Conservation (phyloP, 2,329 filamentous ascomycete genomes). For the Neofusicoccum sp. region DNA sequence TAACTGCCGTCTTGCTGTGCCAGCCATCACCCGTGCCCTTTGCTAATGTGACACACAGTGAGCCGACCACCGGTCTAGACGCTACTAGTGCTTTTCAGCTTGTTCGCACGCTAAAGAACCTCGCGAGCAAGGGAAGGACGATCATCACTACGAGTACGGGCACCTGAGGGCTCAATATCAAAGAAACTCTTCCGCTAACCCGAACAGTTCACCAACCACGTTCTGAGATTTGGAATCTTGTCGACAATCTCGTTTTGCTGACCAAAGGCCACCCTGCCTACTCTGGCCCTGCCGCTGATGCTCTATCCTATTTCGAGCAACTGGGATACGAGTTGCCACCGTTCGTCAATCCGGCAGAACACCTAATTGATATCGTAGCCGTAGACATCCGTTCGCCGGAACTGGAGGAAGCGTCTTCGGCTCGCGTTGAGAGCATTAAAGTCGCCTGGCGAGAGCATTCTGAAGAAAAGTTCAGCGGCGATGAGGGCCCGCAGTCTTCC, state of each 20-base stretch:
- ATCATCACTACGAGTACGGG: conserved; percentile 64
- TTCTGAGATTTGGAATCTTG: conserved; percentile 77
- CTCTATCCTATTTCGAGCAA: conserved; percentile 65
- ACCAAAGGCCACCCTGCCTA: conserved; percentile 70
- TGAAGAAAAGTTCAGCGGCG: conserved; percentile 13
- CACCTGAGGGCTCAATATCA: not conserved
- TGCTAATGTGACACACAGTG: conserved; percentile 35
- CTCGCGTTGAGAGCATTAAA: conserved; percentile 63
- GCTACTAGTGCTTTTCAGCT: conserved; percentile 77
- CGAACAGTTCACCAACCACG: conserved; percentile 67
- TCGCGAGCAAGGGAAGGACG: conserved; percentile 70
- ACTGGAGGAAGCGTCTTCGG: conserved; percentile 61
- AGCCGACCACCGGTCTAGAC: conserved; percentile 77
- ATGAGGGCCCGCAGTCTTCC: not conserved
- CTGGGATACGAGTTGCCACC: conserved; percentile 65
- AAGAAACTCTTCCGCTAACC: not conserved
- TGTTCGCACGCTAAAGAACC: conserved; percentile 67
- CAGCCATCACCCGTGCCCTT: not conserved
- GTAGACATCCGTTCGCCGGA: conserved; percentile 72
- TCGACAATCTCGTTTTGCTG: conserved; percentile 71
- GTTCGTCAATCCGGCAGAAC: conserved; percentile 79
- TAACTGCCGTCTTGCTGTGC: not conserved
- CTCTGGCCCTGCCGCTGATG: conserved; percentile 61
- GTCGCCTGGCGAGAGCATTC: conserved; percentile 15
- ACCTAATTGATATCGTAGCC: conserved; percentile 73